A percentile compares a stretch with the other conserved stretches of the same genome.
Evolutionary conservation across 2,329 filamentous ascomycete genomes (phyloP).

Genomic region (Rugonectria rugulosa): DNA sequence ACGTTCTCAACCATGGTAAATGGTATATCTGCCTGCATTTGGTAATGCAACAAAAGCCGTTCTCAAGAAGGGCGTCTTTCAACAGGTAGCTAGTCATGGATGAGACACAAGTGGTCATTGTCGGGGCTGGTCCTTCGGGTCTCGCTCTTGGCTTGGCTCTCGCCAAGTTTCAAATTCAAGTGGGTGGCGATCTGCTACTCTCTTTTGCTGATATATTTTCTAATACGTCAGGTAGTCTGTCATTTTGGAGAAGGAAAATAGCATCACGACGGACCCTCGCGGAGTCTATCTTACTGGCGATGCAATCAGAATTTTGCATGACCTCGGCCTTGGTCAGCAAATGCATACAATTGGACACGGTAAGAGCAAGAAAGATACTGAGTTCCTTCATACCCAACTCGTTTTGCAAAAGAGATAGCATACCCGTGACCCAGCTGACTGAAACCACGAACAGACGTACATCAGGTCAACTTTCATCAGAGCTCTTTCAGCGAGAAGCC

Average conservation of each 20-base stretch:
- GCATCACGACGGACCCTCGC: background rate
- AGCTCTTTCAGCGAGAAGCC: too few relatives aligned
- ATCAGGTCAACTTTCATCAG: too few relatives aligned
- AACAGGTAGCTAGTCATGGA: background rate
- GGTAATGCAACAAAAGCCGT: too few relatives aligned
- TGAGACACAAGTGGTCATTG: conserved; percentile 1
- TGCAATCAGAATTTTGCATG: background rate
- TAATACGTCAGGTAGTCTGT: background rate
- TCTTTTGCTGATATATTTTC: background rate
- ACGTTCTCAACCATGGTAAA: too few relatives aligned
- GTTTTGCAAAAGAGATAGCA: too few relatives aligned
- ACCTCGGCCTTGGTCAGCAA: background rate
- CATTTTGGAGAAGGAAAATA: background rate
- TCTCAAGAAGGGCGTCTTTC: too few relatives aligned
- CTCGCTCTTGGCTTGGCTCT: conserved; percentile 1
- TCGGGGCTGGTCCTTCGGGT: conserved; percentile 6
- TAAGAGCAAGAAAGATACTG: background rate
- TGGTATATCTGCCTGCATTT: too few relatives aligned
- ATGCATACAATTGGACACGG: background rate
- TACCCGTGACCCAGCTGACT: too few relatives aligned
- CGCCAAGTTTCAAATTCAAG: background rate
- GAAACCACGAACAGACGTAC: too few relatives aligned
- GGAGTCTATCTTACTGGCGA: conserved; percentile 2
- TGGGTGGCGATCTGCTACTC: background rate
- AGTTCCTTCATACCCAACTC: too few relatives aligned